A percentile compares a stretch with the other conserved stretches of the same genome.
phyloP scores from a whole-genome alignment of 2,329 filamentous ascomycete species.

The Exserohilum turcica region DNA sequence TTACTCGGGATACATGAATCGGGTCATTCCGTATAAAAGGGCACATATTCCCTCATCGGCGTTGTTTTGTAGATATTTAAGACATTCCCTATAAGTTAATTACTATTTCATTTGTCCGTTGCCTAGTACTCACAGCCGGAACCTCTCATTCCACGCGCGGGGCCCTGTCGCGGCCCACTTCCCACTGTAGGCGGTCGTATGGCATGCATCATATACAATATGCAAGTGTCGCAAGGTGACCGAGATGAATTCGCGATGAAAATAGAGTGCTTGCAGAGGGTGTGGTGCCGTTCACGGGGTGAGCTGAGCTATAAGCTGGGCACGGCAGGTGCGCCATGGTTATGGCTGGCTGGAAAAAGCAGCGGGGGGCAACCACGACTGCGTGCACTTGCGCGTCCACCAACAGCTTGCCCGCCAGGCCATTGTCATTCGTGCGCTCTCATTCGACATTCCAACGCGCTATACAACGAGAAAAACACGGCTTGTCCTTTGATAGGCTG shows the following conservation, averaged over 20 bases:
- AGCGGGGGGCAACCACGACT: neutral
- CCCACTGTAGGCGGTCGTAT: neutral
- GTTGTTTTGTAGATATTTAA: conserved; percentile 2
- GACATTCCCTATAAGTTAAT: conserved; percentile 8
- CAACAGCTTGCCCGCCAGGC: neutral
- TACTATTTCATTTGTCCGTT: conserved; percentile 9
- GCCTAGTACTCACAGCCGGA: neutral
- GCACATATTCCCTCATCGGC: conserved; percentile 2
- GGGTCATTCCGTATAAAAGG: conserved; percentile 8
- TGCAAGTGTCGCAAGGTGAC: neutral
- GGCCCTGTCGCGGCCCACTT: neutral
- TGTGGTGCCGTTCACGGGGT: neutral
- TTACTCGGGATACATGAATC: conserved; percentile 8
- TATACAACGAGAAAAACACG: neutral
- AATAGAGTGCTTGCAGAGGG: neutral
- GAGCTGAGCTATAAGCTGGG: neutral
- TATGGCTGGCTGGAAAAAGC: conserved; percentile 1
- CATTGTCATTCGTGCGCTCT: neutral
- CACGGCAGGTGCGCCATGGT: neutral
- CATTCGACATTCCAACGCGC: neutral
- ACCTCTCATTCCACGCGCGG: no score
- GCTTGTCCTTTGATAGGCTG: neutral
- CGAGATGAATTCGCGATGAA: neutral
- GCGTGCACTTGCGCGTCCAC: neutral
- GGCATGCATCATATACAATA: neutral